Conservation (phyloP, 805 yeast genomes). For the Yarrowia phangngaensis region DNA sequence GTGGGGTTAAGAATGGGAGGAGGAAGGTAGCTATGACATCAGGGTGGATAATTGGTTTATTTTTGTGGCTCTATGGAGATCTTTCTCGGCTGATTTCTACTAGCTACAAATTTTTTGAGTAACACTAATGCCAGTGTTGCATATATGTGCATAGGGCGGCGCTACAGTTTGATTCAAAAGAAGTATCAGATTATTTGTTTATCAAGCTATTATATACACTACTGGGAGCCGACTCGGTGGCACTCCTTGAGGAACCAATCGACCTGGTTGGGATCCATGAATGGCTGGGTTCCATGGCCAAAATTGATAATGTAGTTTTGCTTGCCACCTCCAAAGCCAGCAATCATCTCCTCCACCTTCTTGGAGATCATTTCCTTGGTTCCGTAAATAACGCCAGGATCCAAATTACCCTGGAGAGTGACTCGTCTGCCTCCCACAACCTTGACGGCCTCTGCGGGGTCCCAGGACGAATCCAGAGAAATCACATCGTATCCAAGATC, state of each 20-base stretch:
- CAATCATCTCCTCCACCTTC: conserved; percentile 83
- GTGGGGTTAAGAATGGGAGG: too few relatives aligned
- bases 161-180: background rate
- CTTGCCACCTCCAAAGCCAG: conserved; percentile 92
- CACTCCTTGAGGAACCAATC: conserved; percentile 82
- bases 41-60: too few relatives aligned
- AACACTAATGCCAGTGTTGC: too few relatives aligned
- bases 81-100: too few relatives aligned
- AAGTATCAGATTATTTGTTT: background rate
- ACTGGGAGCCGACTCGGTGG: conserved; percentile 60
- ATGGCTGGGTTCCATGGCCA: conserved; percentile 98
- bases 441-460: conserved; percentile 78
- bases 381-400: conserved; percentile 94
- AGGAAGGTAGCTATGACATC: too few relatives aligned
- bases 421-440: conserved; percentile 65
- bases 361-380: conserved; percentile 70
- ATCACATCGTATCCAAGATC: conserved; percentile 77
- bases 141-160: too few relatives aligned
- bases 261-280: conserved; percentile 89
- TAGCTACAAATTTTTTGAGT: too few relatives aligned
- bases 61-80: too few relatives aligned
- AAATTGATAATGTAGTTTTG: conserved; percentile 87
- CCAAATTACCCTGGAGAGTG: conserved; percentile 88
- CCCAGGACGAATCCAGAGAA: conserved; percentile 90
- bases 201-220: background rate